These are phyloP conservation scores for Ophiostoma quercus DNA, from an alignment of 2,329 filamentous ascomycete species.

Conservation along the genomic window DNA sequence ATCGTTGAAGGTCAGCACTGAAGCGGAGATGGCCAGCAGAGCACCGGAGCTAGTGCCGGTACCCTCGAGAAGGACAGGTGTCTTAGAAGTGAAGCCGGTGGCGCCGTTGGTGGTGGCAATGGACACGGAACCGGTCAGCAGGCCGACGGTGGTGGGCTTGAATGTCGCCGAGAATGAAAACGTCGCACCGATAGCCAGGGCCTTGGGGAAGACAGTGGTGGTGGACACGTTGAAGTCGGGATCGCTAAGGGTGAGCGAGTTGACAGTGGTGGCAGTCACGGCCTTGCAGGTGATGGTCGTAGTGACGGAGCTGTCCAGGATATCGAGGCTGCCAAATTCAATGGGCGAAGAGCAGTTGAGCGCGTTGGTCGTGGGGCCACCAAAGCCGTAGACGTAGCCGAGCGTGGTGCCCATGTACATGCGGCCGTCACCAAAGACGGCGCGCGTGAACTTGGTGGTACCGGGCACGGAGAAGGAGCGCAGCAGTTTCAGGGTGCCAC, in stretches of 20 bases:
- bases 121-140: conserved; percentile 44
- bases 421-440: conserved; percentile 53
- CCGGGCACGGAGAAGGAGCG: conserved; percentile 48
- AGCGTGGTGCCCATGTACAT: conserved; percentile 49
- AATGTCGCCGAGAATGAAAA: conserved; percentile 45
- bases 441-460: conserved; percentile 52
- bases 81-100: conserved; percentile 43
- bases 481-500: conserved; percentile 44
- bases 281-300: conserved; percentile 46
- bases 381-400: conserved; percentile 52
- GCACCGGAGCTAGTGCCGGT: conserved; percentile 44
- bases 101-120: conserved; percentile 45
- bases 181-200: conserved; percentile 35
- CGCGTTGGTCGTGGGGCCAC: conserved; percentile 49
- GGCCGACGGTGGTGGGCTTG: conserved; percentile 43
- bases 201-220: conserved; percentile 32
- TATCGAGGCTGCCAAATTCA: conserved; percentile 43
- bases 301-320: conserved; percentile 36
- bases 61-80: conserved; percentile 45
- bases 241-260: conserved; percentile 36
- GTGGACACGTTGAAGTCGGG: conserved; percentile 33
- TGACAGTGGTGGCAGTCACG: conserved; percentile 41
- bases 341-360: conserved; percentile 48
- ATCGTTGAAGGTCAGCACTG: conserved; percentile 45
- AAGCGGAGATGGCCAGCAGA: conserved; percentile 45